These are phyloP conservation scores for Apocynum venetum DNA, from an alignment of 257 asterid species.

Conservation along the genomic window DNA sequence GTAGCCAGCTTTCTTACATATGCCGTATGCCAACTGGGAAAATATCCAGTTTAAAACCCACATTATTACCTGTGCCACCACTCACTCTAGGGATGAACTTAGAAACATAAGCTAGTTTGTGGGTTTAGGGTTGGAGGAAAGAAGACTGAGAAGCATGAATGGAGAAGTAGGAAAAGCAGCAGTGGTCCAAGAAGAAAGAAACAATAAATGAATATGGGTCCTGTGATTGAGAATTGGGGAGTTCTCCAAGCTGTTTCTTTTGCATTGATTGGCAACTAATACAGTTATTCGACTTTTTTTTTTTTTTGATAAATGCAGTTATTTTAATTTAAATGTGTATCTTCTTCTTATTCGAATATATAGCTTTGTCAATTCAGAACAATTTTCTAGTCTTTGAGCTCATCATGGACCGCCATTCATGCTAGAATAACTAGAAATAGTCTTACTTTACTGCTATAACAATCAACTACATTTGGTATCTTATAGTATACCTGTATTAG, in stretches of 20 bases:
- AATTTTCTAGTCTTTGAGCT: slow-evolving; percentile 1
- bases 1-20: not conserved
- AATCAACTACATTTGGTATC: not conserved
- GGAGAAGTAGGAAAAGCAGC: too few species aligned
- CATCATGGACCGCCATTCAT: slow-evolving; percentile 27
- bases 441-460: not conserved
- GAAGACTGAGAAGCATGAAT: too few species aligned
- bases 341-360: not conserved
- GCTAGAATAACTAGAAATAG: slow-evolving; percentile 5
- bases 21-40: not conserved
- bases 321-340: slow-evolving; percentile 4
- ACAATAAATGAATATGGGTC: slow-evolving; percentile 3
- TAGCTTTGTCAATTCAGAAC: slow-evolving; percentile 15
- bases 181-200: not conserved
- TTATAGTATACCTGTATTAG: not conserved
- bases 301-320: not conserved
- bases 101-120: too few species aligned
- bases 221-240: not conserved
- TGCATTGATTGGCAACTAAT: slow-evolving; percentile 16
- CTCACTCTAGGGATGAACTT: too few species aligned
- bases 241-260: slow-evolving; percentile 10
- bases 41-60: too few species aligned
- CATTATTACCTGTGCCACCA: too few species aligned
- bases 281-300: slow-evolving; percentile 7
- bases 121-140: too few species aligned